Base-by-base conservation (phyloP, 2,329 filamentous ascomycete species). In the Ceratocystis cubensis region DNA sequence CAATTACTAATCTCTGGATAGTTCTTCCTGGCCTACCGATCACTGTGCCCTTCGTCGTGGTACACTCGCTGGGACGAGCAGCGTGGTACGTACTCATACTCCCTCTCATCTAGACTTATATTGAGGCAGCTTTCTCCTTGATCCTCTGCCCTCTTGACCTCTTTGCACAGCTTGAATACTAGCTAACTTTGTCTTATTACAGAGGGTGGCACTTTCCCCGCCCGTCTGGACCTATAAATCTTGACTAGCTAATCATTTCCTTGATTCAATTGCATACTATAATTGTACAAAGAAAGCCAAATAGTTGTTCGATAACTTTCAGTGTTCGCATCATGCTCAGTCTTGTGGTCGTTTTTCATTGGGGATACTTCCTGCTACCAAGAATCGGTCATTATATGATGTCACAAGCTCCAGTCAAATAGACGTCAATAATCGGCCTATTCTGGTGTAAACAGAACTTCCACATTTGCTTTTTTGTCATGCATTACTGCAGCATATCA, bases 1-100 rank as follows among this genome's bases (percentile, higher is more conserved):
- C 37, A 56, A 20, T 17, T 62, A n/a, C 56, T 65, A 48, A 64
- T 45, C 33, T 33, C n/a, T 10, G 25, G 15, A n/a, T 73, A 99
- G 93, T 99, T 99, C 84, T 91, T 86, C 83, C 85, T 95, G 74
- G 91, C 94, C 73, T 99, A 96, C 84, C 88, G 90, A 78, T 96
- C 94, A 72, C 87, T 99, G 72, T 99, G 95, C 88, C 94, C 95
- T 73, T 94, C 89, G 78, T 84, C 86, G 75, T 99, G 94, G 94
- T 88, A 88, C 76, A 80, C 87, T 79, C 86, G 94, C 80, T 99
- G 94, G 94, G 93, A 99, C 76, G 90, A 94, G 75, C 94, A 97
- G 83, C 89, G 94, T 79, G 90, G 91, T 95, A 82, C 76, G 88
- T 80, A 65, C 15, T 25, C 25, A 30, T 53, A 15, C 48, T 53